Evolutionary conservation across 2,329 filamentous ascomycete genomes (phyloP).

Genomic region (Colletotrichum sp.): DNA sequence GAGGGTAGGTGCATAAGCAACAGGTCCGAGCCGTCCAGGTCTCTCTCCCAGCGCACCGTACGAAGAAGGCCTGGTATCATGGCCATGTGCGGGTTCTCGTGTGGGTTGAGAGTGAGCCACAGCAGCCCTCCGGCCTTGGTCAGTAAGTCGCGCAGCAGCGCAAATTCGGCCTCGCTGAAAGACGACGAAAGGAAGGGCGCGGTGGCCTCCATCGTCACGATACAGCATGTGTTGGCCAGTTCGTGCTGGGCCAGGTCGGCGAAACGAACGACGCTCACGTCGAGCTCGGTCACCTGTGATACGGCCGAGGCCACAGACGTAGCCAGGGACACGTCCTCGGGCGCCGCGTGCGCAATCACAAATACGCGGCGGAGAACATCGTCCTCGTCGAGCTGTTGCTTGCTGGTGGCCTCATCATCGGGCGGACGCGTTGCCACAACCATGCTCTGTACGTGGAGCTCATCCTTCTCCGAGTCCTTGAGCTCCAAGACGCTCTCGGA

Average conservation of each 20-base stretch:
- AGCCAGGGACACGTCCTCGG: not conserved
- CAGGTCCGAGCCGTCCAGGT: not conserved
- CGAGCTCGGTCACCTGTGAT: not conserved
- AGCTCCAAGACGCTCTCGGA: not conserved
- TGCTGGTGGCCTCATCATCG: not conserved
- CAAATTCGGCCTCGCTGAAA: not conserved
- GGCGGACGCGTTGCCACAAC: not conserved
- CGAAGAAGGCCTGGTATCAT: not conserved
- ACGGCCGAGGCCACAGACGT: not conserved
- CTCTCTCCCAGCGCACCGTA: conserved; percentile 3
- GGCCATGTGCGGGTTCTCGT: not conserved
- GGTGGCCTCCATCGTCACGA: not conserved
- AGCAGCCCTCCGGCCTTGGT: not conserved
- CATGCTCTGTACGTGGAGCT: not conserved
- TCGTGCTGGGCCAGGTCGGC: not conserved
- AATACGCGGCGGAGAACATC: not conserved
- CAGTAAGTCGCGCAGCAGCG: not conserved
- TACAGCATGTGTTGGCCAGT: not conserved
- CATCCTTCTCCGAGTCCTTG: not conserved
- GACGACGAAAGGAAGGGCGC: not conserved
- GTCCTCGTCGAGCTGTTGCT: not conserved
- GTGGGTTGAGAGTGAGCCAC: not conserved
- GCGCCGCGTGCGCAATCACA: not conserved
- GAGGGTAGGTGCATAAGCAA: not conserved
- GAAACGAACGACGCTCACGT: not conserved